Conservation (phyloP, 441 rosid species). For the Capsella rubella region DNA sequence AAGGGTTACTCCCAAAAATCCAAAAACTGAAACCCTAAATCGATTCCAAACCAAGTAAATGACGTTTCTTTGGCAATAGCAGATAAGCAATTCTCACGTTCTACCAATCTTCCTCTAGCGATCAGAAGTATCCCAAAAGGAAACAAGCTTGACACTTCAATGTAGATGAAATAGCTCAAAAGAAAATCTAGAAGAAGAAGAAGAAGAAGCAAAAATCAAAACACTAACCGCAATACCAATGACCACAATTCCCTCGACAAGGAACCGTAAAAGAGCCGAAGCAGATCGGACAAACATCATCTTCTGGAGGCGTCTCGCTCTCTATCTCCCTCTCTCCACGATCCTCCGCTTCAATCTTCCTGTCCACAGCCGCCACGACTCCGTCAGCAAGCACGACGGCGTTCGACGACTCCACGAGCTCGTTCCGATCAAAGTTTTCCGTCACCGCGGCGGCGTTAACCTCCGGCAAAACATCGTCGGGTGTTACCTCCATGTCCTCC, state of each 20-base stretch:
- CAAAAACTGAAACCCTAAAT: constrained; percentile 14
- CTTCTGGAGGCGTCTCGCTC: constrained; percentile 57
- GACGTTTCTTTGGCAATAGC: neutral
- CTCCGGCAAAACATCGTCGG: constrained; percentile 25
- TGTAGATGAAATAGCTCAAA: constrained; percentile 1
- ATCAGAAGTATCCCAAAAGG: neutral
- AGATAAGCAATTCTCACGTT: neutral
- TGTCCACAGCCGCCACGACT: constrained; percentile 23
- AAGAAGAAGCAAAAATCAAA: neutral
- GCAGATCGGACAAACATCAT: constrained; percentile 67
- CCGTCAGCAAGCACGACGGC: constrained; percentile 32
- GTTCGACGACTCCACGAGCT: constrained; percentile 13
- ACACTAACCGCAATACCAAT: constrained; percentile 70
- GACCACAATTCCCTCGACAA: constrained; percentile 67
- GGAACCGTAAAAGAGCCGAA: constrained; percentile 57
- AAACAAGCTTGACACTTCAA: neutral
- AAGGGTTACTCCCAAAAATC: neutral
- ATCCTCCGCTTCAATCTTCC: constrained; percentile 24
- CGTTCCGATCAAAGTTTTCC: constrained; percentile 12
- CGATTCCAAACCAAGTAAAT: constrained; percentile 1
- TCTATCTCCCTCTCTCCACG: constrained; percentile 36
- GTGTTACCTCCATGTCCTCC: constrained; percentile 29
- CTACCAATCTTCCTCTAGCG: neutral
- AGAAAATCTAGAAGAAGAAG: neutral
- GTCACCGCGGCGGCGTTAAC: neutral